These are phyloP conservation scores for Aspergillus ochraceus DNA, from an alignment of 2,329 filamentous ascomycete genomes.

Conservation along the genomic window DNA sequence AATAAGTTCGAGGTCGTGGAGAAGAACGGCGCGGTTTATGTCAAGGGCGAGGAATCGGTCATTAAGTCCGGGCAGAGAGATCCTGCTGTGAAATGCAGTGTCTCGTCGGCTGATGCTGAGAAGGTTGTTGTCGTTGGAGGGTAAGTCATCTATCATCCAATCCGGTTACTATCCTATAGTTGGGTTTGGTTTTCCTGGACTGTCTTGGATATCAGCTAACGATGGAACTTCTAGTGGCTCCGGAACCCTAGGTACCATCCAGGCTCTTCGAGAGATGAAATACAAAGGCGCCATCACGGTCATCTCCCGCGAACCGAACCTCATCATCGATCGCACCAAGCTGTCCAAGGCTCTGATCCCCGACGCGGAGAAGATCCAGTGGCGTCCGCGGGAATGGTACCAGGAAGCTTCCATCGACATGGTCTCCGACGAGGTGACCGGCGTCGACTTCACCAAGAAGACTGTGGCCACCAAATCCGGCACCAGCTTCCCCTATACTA, in stretches of 20 bases:
- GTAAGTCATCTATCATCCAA: constrained; percentile 34
- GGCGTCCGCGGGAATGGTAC: constrained; percentile 77
- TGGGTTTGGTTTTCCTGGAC: no score
- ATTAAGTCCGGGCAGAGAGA: constrained; percentile 76
- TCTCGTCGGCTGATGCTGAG: constrained; percentile 46
- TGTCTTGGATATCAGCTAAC: no score
- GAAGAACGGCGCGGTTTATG: constrained; percentile 79
- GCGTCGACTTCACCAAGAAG: constrained; percentile 73
- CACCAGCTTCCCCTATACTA: constrained; percentile 73
- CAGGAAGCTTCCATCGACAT: constrained; percentile 60
- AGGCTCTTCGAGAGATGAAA: constrained; percentile 78
- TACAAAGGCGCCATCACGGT: constrained; percentile 79
- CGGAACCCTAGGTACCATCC: constrained; percentile 76
- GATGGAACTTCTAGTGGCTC: constrained; percentile 59
- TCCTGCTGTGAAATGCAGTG: constrained; percentile 71
- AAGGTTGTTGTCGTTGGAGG: constrained; percentile 81
- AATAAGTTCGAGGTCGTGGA: constrained; percentile 78
- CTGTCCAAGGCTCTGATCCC: constrained; percentile 89
- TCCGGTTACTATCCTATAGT: no score
- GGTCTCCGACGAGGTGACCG: constrained; percentile 62
- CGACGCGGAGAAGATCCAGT: constrained; percentile 75
- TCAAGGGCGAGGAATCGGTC: constrained; percentile 73
- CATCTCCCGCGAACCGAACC: constrained; percentile 79
- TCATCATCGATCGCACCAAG: constrained; percentile 91
- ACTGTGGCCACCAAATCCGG: constrained; percentile 73